Conservation (phyloP, 495 filamentous ascomycete species). For the Thozetella sp. region DNA sequence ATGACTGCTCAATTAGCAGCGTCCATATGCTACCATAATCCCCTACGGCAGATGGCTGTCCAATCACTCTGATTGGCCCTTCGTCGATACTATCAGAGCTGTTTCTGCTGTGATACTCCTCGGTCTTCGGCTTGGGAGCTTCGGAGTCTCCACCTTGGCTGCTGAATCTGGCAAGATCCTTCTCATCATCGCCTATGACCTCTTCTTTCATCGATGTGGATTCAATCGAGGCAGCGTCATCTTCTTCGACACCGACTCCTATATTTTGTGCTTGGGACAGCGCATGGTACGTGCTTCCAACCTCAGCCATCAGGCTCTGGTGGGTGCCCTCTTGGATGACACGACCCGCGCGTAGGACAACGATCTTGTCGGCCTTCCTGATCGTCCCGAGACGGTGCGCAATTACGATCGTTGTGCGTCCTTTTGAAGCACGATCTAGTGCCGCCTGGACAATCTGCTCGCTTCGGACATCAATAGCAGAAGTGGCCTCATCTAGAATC, state of each 20-base stretch:
- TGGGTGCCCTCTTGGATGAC: conserved; percentile 72
- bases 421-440: conserved; percentile 45
- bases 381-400: conserved; percentile 59
- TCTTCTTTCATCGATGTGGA: conserved; percentile 12
- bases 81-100: conserved; percentile 1
- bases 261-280: conserved; percentile 50
- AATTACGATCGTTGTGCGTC: conserved; percentile 58
- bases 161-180: neutral
- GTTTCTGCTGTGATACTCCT: conserved; percentile 2
- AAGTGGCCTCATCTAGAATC: conserved; percentile 79
- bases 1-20: conserved; percentile 43
- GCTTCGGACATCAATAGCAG: conserved; percentile 54
- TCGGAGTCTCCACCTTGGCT: neutral
- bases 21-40: conserved; percentile 37
- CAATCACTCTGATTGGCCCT: conserved; percentile 22
- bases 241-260: neutral
- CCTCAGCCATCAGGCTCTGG: conserved; percentile 55
- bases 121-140: neutral
- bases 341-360: conserved; percentile 51
- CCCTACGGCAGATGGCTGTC: neutral
- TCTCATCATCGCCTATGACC: neutral
- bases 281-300: conserved; percentile 44
- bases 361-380: conserved; percentile 62
- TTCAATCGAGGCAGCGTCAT: conserved; percentile 10
- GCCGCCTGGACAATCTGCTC: conserved; percentile 56